Percentiles rank a stretch among this genome's conserved stretches.
Conservation (phyloP, 805 yeast species). For the Lachancea mirantina region DNA sequence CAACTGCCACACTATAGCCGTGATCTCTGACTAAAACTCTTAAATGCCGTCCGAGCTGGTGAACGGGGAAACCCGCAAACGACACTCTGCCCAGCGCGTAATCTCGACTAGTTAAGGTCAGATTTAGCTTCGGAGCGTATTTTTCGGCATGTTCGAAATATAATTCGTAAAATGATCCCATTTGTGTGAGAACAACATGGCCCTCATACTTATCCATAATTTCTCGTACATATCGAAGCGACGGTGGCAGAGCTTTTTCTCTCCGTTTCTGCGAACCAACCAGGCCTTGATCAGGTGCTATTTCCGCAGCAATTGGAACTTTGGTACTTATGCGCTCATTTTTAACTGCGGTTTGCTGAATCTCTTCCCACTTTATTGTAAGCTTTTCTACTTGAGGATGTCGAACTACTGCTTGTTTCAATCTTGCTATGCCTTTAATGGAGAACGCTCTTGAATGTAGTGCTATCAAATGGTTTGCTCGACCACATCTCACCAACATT, state of each 20-base stretch:
- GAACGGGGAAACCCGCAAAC: constrained; percentile 88
- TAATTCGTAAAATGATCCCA: constrained; percentile 81
- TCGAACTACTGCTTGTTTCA: too few relatives aligned
- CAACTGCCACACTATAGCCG: constrained; percentile 68
- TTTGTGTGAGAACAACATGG: constrained; percentile 65
- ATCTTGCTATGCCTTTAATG: too few relatives aligned
- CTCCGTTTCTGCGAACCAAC: too few relatives aligned
- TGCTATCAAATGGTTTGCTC: too few relatives aligned
- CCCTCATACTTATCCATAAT: constrained; percentile 41
- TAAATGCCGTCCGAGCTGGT: constrained; percentile 64
- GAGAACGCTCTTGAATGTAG: too few relatives aligned
- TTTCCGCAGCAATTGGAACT: too few relatives aligned
- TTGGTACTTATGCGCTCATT: too few relatives aligned
- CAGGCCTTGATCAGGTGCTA: too few relatives aligned
- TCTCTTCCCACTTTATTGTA: too few relatives aligned
- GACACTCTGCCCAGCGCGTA: constrained; percentile 44
- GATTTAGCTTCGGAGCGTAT: constrained; percentile 61
- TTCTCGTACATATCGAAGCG: constrained; percentile 32
- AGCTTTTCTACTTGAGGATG: too few relatives aligned
- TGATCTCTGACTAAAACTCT: constrained; percentile 63
- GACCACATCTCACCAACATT: too few relatives aligned
- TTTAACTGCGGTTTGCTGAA: too few relatives aligned
- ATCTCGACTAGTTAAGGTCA: constrained; percentile 57
- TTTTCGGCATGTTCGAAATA: constrained; percentile 83
- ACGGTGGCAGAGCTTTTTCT: constrained; percentile 27